Evolutionary conservation across 1,139 yeast genomes (phyloP).

Genomic region (Yamadazyma atlantica): DNA sequence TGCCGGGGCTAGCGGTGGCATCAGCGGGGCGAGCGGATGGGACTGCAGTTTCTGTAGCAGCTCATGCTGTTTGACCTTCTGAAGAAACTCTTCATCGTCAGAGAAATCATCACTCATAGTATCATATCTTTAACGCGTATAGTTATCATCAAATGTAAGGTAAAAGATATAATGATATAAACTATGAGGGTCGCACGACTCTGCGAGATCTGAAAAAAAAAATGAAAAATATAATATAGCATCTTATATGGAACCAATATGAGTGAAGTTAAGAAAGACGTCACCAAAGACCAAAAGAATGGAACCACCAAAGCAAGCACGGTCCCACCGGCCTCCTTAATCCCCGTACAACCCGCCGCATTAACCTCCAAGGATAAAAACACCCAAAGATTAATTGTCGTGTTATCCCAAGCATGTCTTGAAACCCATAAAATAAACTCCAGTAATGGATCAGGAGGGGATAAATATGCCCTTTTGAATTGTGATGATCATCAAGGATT

Average conservation of each 20-base stretch:
- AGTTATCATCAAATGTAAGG: too few species aligned
- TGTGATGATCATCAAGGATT: constrained; percentile 99
- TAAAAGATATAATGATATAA: too few species aligned
- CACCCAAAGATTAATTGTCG: constrained; percentile 85
- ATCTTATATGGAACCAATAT: neutral
- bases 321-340: constrained; percentile 67
- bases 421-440: constrained; percentile 88
- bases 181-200: neutral
- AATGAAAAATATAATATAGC: neutral
- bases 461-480: constrained; percentile 86
- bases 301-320: constrained; percentile 18
- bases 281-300: constrained; percentile 12
- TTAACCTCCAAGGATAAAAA: constrained; percentile 78
- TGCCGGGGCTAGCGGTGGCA: too few species aligned
- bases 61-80: constrained; percentile 9
- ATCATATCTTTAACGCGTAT: too few species aligned
- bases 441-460: constrained; percentile 72
- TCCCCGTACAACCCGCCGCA: constrained; percentile 83
- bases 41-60: neutral
- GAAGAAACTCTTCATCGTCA: constrained; percentile 13
- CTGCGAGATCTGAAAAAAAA: neutral
- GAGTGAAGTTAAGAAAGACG: constrained; percentile 20
- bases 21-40: neutral
- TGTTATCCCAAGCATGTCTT: constrained; percentile 88
- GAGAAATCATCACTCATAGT: constrained; percentile 11